Evolutionary conservation across 495 filamentous ascomycete species (phyloP), one percentile per base, ranked within the genome.

Genomic region (Saxophila tyrrhenica): DNA sequence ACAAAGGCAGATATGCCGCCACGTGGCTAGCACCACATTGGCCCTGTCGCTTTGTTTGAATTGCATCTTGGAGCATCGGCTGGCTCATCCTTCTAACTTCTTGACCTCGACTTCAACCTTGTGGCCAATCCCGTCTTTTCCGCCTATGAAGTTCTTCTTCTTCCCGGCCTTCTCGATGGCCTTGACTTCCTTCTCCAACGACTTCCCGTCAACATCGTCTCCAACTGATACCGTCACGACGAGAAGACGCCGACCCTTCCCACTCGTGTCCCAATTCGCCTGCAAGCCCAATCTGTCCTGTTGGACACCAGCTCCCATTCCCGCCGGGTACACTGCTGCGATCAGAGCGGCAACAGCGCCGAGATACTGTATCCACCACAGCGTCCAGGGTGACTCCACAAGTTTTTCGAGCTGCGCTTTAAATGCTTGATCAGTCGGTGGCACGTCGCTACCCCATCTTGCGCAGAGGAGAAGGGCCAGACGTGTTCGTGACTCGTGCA

Each of bases 381-480:
- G 68, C 49, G 71, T 68, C 50, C 74, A 70, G 0, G 68, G 61
- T 35, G 68, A 66, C 16, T 72, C 69, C 0, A 84, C 62, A 13
- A 75, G 68, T 1, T 62, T 51, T 23, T 74, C 71, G 10, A 82
- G 67, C 1, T 64, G 62, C 21, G 68, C 58, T 22, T 54, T 54
- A 50, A 57, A 61, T 2, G 2, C 13, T 5, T 50, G 16, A 59
- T 84, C 81, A 3, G 67, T 67, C 0, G 75, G 73, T 10, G 75
- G 73, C 1, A 94, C 68, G 52, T 78, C 73, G 7, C 78, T 81
- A 15, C 82, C 85, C 78, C 86, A 94, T 57, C 90, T 76, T 44
- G 83, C 85, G 50, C 82, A 89, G 13, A 91, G 75, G 1, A 84
- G 76, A 1, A 95, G 68, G 0, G 82, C 85, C 1, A 95, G 68